phyloP scores from a whole-genome alignment of 345 rosid species.

The Corymbia maculata region DNA sequence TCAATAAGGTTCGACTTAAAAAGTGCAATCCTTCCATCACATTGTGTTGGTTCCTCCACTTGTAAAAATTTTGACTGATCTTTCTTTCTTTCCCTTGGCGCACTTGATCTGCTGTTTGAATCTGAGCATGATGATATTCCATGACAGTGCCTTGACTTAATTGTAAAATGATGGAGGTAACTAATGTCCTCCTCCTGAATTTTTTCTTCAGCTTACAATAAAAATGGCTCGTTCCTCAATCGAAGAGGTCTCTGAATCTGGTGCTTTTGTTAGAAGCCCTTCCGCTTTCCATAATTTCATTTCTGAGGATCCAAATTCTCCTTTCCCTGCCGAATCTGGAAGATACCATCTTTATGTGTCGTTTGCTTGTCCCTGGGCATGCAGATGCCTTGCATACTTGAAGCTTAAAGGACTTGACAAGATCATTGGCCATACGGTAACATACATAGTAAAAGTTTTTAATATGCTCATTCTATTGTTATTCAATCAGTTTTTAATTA shows the following conservation, averaged over 20 bases:
- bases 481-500: not conserved
- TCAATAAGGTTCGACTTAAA: not conserved
- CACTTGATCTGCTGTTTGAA: not conserved
- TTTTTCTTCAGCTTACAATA: not conserved
- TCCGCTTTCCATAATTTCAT: not conserved
- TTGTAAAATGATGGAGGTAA: too few relatives aligned
- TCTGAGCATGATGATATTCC: not conserved
- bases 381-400: constrained; percentile 32
- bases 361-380: constrained; percentile 5
- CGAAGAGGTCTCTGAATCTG: not conserved
- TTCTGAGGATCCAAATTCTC: constrained; percentile 1
- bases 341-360: constrained; percentile 7
- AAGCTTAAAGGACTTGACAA: constrained; percentile 45
- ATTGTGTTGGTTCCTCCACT: not conserved
- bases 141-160: not conserved
- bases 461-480: not conserved
- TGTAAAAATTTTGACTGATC: not conserved
- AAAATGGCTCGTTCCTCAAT: not conserved
- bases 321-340: constrained; percentile 1
- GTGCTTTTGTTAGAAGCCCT: not conserved
- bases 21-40: not conserved
- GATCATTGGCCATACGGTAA: constrained; percentile 22
- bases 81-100: not conserved
- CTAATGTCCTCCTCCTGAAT: not conserved
- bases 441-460: not conserved